Conservation (phyloP, 2,329 filamentous ascomycete species). For the Curvularia lunata region DNA sequence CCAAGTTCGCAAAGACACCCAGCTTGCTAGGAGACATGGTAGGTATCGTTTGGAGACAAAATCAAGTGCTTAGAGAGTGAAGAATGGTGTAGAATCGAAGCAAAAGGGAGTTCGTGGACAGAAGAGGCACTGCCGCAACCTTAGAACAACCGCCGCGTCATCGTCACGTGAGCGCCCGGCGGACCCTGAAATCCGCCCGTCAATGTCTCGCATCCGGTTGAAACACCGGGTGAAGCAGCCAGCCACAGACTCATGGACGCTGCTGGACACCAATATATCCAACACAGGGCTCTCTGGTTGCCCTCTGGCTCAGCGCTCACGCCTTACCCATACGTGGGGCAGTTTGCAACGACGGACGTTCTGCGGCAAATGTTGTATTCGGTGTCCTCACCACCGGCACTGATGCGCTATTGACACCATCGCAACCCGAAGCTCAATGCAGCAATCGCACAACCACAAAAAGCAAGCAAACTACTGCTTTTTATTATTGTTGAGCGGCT, state of each 20-base stretch:
- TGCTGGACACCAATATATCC: background rate
- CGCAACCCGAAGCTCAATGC: background rate
- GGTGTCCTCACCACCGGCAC: background rate
- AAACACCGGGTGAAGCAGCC: slow-evolving; percentile 15
- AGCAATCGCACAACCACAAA: background rate
- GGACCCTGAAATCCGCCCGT: slow-evolving; percentile 10
- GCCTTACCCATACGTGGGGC: background rate
- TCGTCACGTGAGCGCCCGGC: slow-evolving; percentile 16
- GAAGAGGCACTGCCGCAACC: slow-evolving; percentile 18
- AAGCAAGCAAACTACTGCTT: background rate
- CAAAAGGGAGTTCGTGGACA: slow-evolving; percentile 18
- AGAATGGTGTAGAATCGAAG: slow-evolving; percentile 20
- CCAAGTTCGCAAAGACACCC: slow-evolving; percentile 44
- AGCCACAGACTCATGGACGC: background rate
- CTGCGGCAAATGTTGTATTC: background rate
- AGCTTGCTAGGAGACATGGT: slow-evolving; percentile 43
- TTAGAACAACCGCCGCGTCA: slow-evolving; percentile 17
- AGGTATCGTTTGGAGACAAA: slow-evolving; percentile 21
- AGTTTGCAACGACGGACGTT: background rate
- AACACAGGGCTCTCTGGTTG: background rate
- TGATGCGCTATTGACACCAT: background rate
- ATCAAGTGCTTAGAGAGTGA: slow-evolving; percentile 17
- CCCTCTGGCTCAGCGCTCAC: background rate
- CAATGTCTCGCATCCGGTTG: slow-evolving; percentile 17
- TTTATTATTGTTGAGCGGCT: background rate